Percentiles rank a stretch among this genome's conserved stretches.
These are phyloP conservation scores for Cystobasidium ongulense DNA, from an alignment of 768 basidiomycete genomes.

Conservation along the genomic window DNA sequence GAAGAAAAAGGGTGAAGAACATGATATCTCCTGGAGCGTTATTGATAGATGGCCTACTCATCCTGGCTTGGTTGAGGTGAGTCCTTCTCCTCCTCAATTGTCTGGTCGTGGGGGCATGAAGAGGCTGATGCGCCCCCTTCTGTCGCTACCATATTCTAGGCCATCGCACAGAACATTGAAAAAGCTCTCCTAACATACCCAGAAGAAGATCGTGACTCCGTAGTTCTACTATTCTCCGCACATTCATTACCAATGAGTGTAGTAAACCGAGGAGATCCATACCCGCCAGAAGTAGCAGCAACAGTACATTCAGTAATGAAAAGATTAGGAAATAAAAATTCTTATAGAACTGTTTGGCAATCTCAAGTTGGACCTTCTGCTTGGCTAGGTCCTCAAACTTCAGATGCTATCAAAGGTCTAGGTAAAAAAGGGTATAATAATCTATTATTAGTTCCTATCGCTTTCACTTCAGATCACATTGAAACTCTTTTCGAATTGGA, in stretches of 20 bases:
- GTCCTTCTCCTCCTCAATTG: constrained; percentile 36
- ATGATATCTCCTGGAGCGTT: constrained; percentile 82
- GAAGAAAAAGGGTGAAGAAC: constrained; percentile 54
- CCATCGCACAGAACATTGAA: constrained; percentile 81
- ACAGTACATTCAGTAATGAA: constrained; percentile 91
- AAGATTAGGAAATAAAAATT: constrained; percentile 58
- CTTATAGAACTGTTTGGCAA: constrained; percentile 95
- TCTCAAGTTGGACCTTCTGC: constrained; percentile 92
- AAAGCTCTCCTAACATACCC: constrained; percentile 71
- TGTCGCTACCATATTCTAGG: constrained; percentile 50
- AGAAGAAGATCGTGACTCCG: constrained; percentile 59
- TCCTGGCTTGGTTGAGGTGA: constrained; percentile 83
- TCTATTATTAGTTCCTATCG: constrained; percentile 76
- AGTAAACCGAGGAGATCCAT: constrained; percentile 97
- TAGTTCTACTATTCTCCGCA: constrained; percentile 86
- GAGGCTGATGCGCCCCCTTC: neutral
- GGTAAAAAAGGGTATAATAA: constrained; percentile 49
- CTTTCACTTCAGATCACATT: constrained; percentile 98
- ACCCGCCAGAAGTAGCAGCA: constrained; percentile 87
- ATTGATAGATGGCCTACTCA: constrained; percentile 98
- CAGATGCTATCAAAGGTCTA: constrained; percentile 68
- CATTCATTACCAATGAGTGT: constrained; percentile 97
- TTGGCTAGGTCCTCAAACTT: constrained; percentile 97
- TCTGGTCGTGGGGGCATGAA: neutral
- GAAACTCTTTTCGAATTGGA: constrained; percentile 97